phyloP scores from a whole-genome alignment of 2,329 filamentous ascomycete species.

The Aspergillus sp. region DNA sequence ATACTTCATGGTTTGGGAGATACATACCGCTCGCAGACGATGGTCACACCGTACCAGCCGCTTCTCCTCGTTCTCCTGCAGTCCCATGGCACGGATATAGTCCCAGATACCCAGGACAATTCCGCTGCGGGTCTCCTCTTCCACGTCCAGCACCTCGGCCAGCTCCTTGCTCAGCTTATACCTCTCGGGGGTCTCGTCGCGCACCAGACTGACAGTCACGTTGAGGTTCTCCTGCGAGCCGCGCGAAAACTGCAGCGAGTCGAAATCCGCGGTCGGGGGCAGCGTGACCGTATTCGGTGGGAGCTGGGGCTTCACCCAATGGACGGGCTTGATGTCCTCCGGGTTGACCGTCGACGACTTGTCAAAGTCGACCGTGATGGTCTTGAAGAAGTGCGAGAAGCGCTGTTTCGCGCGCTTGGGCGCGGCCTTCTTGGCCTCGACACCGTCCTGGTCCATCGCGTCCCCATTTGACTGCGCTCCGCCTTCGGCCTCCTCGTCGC shows the following conservation, averaged over 20 bases:
- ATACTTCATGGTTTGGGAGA: background rate
- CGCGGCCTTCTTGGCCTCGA: conserved; percentile 29
- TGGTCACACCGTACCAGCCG: conserved; percentile 89
- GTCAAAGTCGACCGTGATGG: conserved; percentile 52
- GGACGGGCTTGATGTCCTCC: conserved; percentile 54
- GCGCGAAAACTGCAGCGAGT: conserved; percentile 86
- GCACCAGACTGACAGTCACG: conserved; percentile 78
- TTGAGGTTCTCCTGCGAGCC: conserved; percentile 91
- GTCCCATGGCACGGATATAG: conserved; percentile 78
- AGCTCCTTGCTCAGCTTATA: conserved; percentile 76
- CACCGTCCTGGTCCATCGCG: conserved; percentile 61
- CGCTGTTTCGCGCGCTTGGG: conserved; percentile 35
- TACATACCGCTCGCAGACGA: conserved; percentile 67
- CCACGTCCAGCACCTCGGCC: conserved; percentile 79
- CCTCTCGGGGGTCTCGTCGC: conserved; percentile 82
- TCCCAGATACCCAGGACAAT: conserved; percentile 93
- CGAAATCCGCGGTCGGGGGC: conserved; percentile 74
- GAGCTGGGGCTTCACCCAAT: conserved; percentile 79
- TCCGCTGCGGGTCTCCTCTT: conserved; percentile 82
- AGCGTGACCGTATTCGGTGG: conserved; percentile 50
- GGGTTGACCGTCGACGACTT: conserved; percentile 38
- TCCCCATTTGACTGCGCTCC: conserved; percentile 37
- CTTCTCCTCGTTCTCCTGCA: conserved; percentile 95
- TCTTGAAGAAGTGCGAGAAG: conserved; percentile 52
- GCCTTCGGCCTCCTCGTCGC: conserved; percentile 42